Percentiles rank a stretch among this genome's conserved stretches.
phyloP scores from a whole-genome alignment of 768 basidiomycete species.

The Leucocoprinus sp. region DNA sequence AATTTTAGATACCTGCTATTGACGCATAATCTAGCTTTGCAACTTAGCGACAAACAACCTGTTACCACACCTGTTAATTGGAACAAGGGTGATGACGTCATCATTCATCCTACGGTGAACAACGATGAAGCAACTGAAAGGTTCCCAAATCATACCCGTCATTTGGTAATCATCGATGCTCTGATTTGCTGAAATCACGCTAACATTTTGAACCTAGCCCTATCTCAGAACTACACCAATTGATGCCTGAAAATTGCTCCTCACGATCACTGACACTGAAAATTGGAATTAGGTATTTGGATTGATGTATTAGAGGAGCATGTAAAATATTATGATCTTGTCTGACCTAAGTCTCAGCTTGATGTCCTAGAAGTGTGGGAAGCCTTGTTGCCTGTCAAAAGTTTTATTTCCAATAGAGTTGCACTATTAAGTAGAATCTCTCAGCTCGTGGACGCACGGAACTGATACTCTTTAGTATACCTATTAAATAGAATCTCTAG shows the following conservation, averaged over 20 bases:
- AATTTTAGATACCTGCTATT: conserved; percentile 5
- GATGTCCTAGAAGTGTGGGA: not conserved
- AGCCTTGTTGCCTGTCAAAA: conserved; percentile 1
- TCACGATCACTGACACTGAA: conserved; percentile 9
- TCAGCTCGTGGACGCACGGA: no score
- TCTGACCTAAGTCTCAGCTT: not conserved
- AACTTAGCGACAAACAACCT: conserved; percentile 79
- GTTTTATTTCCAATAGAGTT: not conserved
- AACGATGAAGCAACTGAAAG: conserved; percentile 87
- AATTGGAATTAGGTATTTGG: not conserved
- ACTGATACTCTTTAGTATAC: no score
- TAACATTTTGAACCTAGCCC: conserved; percentile 37
- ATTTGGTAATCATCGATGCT: conserved; percentile 47
- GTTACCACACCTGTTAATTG: conserved; percentile 93
- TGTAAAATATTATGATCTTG: conserved; percentile 1
- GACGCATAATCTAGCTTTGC: conserved; percentile 49
- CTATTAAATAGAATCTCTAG: no score
- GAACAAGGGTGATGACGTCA: conserved; percentile 89
- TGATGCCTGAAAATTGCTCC: conserved; percentile 23
- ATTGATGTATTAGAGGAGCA: not conserved
- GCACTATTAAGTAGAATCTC: not conserved
- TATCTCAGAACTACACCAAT: conserved; percentile 82
- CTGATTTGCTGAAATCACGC: conserved; percentile 1
- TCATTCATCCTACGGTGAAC: conserved; percentile 77
- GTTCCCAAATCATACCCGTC: conserved; percentile 77